Evolutionary conservation across 2,329 filamentous ascomycete genomes (phyloP).

Genomic region (Harringtonia aguacate): DNA sequence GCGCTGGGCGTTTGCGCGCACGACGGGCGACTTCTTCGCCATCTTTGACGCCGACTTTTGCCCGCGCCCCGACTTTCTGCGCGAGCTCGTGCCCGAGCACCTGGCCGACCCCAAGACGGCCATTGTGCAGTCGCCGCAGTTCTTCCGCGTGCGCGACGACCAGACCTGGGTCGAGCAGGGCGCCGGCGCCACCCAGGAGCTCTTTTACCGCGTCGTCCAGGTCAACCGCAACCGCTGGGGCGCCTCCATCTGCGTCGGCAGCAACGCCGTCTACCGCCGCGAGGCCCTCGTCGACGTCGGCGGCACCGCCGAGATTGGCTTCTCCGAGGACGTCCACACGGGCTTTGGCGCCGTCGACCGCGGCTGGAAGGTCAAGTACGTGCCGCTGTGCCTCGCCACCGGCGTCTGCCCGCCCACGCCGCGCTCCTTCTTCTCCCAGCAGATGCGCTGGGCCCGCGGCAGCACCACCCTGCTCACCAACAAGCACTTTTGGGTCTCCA

Average conservation of each 20-base stretch:
- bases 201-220: conserved; percentile 7
- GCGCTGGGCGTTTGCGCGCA: conserved; percentile 3
- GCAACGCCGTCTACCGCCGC: conserved; percentile 4
- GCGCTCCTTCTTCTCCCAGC: conserved; percentile 5
- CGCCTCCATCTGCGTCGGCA: conserved; percentile 5
- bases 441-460: conserved; percentile 6
- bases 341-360: conserved; percentile 4
- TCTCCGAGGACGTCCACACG: conserved; percentile 6
- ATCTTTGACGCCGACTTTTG: conserved; percentile 7
- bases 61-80: conserved; percentile 2
- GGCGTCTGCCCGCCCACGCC: conserved; percentile 5
- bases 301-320: conserved; percentile 5
- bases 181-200: conserved; percentile 5
- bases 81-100: background rate
- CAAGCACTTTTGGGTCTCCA: conserved; percentile 3
- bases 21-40: conserved; percentile 1
- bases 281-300: conserved; percentile 2
- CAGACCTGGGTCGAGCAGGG: conserved; percentile 7
- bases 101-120: background rate
- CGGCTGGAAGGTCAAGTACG: conserved; percentile 5
- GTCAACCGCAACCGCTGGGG: conserved; percentile 5
- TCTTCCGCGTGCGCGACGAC: conserved; percentile 2
- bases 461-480: conserved; percentile 5
- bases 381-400: conserved; percentile 3
- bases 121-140: conserved; percentile 7